Base-by-base conservation (phyloP, 163 green algal species). In the Botryococcus braunii region DNA sequence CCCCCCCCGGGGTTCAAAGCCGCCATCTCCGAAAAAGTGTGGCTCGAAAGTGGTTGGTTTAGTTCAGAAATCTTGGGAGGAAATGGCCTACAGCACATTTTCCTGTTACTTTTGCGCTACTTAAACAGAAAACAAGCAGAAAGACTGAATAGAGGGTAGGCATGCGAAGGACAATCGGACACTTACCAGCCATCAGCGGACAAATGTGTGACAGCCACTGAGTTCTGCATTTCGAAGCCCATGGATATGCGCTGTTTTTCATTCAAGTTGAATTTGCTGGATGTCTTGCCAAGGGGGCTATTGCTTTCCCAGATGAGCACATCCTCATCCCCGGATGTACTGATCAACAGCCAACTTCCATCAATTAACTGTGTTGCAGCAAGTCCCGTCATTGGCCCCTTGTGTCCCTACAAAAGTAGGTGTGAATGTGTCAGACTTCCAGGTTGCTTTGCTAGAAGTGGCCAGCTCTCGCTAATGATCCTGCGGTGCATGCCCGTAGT, bases 281-380 rank as follows among this genome's bases (percentile, higher is more conserved):
- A 5, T 61, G 40, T n/a, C n/a, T n/a, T n/a, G n/a, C n/a, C n/a
- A 31, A 36, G 17, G 4, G 6, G 34, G 11, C 36, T 5, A 3
- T 2, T 13, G 64, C 79, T 87, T 27, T 76, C 41, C 86, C 86
- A 93, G 2, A 91, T 66, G 3, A 68, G 39, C 29, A 89, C 70
- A 5, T 81, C 62, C 0, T 72, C 58, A 52, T 88, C 87, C 7
- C 75, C 86, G 0, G 78, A 78, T 23, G 79, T 85, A 71, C 70
- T 85, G 31, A 83, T 74, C 29, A 90, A 66, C 41, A 84, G 65
- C 34, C 77, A n/a, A 34, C 43, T 63, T 56, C 55, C 8, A 40
- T 43, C 47, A 4, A 52, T 40, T 57, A 83, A 55, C 3, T 63
- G 47, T 11, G 78, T 65, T 13, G 69, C 38, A 0, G 82, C 76